Conservation (phyloP, 495 filamentous ascomycete species). For the Penicillium turbatum region DNA sequence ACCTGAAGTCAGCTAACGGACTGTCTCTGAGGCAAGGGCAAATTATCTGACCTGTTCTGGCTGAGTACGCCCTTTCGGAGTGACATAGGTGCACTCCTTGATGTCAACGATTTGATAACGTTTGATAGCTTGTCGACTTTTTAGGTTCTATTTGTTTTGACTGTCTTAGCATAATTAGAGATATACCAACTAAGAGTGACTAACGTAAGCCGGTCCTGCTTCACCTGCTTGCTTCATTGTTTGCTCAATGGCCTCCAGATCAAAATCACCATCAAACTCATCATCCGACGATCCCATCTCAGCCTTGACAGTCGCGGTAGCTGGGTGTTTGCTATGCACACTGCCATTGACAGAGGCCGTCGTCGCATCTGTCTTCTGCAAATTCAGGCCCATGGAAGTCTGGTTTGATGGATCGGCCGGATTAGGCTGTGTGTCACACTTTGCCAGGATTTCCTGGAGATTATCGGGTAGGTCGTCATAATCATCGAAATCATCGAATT, state of each 20-base stretch:
- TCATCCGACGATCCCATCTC: constrained; percentile 30
- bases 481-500: constrained; percentile 61
- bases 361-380: constrained; percentile 4
- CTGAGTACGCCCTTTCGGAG: constrained; percentile 53
- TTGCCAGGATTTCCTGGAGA: constrained; percentile 38
- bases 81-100: constrained; percentile 60
- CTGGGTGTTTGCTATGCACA: background rate
- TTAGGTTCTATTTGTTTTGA: constrained; percentile 41
- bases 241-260: constrained; percentile 43
- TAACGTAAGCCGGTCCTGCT: constrained; percentile 34
- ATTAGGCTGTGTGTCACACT: constrained; percentile 43
- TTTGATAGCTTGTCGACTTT: constrained; percentile 68
- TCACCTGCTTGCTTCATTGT: constrained; percentile 36
- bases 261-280: constrained; percentile 46
- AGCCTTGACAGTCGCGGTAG: constrained; percentile 5
- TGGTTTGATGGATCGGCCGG: constrained; percentile 43
- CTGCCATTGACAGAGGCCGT: background rate
- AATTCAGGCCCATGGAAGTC: constrained; percentile 3
- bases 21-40: background rate
- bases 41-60: constrained; percentile 63
- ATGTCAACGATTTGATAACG: constrained; percentile 74
- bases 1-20: constrained; percentile 24
- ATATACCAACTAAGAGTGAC: constrained; percentile 40
- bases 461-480: constrained; percentile 57
- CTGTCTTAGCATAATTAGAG: constrained; percentile 39